Evolutionary conservation across 257 asterid species (phyloP).

Genomic region (Scutellaria minor): DNA sequence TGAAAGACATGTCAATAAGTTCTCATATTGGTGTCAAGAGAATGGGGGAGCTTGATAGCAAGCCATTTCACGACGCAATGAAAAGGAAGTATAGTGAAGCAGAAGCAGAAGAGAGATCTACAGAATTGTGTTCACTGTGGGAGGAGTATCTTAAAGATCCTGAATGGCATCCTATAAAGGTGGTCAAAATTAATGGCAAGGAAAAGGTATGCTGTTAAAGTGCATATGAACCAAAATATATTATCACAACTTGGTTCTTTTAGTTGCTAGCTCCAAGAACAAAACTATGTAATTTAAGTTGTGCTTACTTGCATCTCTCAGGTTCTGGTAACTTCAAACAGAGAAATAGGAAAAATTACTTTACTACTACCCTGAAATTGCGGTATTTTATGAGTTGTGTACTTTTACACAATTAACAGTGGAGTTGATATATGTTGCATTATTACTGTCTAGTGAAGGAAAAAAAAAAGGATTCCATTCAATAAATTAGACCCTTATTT

Average conservation of each 20-base stretch:
- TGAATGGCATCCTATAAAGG: constrained; percentile 75
- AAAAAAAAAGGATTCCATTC: background rate
- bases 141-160: constrained; percentile 77
- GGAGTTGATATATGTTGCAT: constrained; percentile 5
- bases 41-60: constrained; percentile 77
- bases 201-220: constrained; percentile 51
- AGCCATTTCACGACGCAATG: constrained; percentile 67
- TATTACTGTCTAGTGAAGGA: background rate
- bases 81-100: constrained; percentile 56
- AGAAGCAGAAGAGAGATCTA: constrained; percentile 62
- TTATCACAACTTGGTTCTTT: constrained; percentile 6
- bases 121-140: constrained; percentile 73
- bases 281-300: background rate
- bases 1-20: constrained; percentile 46
- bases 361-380: background rate
- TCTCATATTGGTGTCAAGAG: constrained; percentile 61
- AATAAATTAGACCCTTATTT: background rate
- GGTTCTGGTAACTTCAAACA: background rate
- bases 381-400: background rate
- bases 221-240: background rate
- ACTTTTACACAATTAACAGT: background rate
- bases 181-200: constrained; percentile 53
- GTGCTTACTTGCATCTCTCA: background rate
- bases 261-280: background rate
- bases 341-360: background rate